phyloP scores from a whole-genome alignment of 176 grass and related monocot species.

The Rhynchospora pubera region DNA sequence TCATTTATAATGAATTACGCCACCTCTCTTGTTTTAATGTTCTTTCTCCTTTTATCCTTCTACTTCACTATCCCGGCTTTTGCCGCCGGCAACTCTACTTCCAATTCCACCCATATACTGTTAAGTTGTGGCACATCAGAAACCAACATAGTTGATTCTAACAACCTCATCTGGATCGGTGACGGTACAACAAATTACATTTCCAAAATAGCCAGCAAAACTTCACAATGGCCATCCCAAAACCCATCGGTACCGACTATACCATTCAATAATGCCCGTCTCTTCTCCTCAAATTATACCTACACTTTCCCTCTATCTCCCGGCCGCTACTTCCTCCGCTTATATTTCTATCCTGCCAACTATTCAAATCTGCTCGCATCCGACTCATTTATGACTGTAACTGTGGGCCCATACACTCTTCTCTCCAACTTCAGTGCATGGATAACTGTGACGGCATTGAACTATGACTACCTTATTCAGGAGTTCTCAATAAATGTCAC shows the following conservation, averaged over 20 bases:
- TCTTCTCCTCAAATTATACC: conserved; percentile 46
- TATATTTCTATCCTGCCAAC: conserved; percentile 54
- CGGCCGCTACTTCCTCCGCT: conserved; percentile 49
- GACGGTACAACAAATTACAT: conserved; percentile 32
- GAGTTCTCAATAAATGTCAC: conserved; percentile 35
- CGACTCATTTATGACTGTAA: conserved; percentile 34
- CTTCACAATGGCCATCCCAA: not conserved
- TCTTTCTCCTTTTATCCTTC: conserved; percentile 7
- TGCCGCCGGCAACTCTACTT: not conserved
- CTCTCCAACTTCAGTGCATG: conserved; percentile 32
- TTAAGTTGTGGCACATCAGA: conserved; percentile 46
- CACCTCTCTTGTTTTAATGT: not conserved
- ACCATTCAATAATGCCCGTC: conserved; percentile 35
- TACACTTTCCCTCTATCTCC: conserved; percentile 38
- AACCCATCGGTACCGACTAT: conserved; percentile 37
- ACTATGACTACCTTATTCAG: conserved; percentile 15
- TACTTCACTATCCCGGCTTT: not conserved
- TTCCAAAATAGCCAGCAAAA: not conserved
- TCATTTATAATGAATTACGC: not conserved
- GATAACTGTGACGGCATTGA: conserved; percentile 19
- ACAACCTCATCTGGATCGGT: conserved; percentile 39
- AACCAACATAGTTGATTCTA: not conserved
- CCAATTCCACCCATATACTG: conserved; percentile 25
- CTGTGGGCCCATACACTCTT: conserved; percentile 10
- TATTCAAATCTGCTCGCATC: conserved; percentile 22